These are phyloP conservation scores for Diatrype stigma DNA, from an alignment of 2,329 filamentous ascomycete species.

Conservation along the genomic window DNA sequence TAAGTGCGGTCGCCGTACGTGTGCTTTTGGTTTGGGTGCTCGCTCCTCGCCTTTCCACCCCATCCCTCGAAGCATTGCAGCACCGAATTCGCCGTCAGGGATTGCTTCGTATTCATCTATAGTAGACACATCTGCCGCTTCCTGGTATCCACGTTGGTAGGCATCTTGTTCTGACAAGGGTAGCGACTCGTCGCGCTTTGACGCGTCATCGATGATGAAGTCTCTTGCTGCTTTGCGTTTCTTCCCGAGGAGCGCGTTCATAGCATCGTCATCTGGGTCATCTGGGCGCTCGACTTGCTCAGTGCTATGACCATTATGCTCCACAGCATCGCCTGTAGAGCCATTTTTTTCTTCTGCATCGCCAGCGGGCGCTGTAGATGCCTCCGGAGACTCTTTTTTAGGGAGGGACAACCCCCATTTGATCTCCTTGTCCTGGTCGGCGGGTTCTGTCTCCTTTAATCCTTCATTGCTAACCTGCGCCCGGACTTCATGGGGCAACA, in stretches of 20 bases:
- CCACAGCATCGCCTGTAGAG: constrained; percentile 4
- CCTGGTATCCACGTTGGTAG: constrained; percentile 64
- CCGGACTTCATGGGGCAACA: constrained; percentile 1
- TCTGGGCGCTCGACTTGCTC: constrained; percentile 6
- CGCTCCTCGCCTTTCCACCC: constrained; percentile 77
- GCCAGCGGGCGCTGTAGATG: constrained; percentile 11
- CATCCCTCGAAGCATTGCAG: constrained; percentile 86
- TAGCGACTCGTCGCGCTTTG: constrained; percentile 10
- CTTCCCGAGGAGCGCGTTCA: constrained; percentile 63
- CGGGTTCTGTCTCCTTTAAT: constrained; percentile 19
- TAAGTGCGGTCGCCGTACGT: constrained; percentile 71
- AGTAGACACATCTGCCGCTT: constrained; percentile 70
- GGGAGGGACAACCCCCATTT: constrained; percentile 34
- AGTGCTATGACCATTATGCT: constrained; percentile 10
- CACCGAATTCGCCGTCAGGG: constrained; percentile 92
- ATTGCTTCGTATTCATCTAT: constrained; percentile 83
- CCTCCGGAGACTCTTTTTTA: constrained; percentile 18
- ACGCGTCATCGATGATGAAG: constrained; percentile 45
- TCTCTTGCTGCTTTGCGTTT: constrained; percentile 40
- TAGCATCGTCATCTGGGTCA: constrained; percentile 48
- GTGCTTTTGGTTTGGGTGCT: constrained; percentile 51
- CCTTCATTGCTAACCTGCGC: not conserved
- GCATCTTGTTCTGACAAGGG: constrained; percentile 59
- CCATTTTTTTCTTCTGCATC: constrained; percentile 3
- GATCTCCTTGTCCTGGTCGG: constrained; percentile 31